These are phyloP conservation scores for Hibiscus tridactylites DNA, from an alignment of 345 rosid species.

Conservation along the genomic window DNA sequence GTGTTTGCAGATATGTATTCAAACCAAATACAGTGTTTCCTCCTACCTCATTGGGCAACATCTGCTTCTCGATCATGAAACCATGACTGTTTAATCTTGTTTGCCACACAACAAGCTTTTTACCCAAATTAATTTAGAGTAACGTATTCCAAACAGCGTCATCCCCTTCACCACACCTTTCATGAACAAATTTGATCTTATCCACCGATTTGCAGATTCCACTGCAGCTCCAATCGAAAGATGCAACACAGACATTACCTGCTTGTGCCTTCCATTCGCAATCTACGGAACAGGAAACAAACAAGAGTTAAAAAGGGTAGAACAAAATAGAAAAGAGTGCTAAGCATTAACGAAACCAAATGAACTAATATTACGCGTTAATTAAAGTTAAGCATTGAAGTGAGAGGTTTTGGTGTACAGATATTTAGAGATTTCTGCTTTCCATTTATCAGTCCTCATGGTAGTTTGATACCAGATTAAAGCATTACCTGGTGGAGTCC, in stretches of 20 bases:
- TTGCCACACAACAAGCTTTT: background rate
- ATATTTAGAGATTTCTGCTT: background rate
- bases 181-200: conserved; percentile 64
- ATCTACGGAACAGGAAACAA: conserved; percentile 32
- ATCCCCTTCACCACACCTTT: conserved; percentile 85
- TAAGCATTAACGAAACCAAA: background rate
- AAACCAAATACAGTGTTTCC: background rate
- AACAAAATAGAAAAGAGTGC: background rate
- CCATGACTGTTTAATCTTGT: background rate
- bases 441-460: background rate
- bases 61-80: background rate
- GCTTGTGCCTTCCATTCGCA: conserved; percentile 99
- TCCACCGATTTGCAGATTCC: conserved; percentile 97
- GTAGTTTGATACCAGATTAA: background rate
- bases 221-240: conserved; percentile 98
- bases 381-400: background rate
- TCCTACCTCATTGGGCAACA: background rate
- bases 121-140: conserved; percentile 6
- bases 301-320: background rate
- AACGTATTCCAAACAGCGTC: conserved; percentile 76
- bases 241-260: conserved; percentile 76
- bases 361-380: too few species aligned
- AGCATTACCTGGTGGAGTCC: conserved; percentile 89
- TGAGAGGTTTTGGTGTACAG: background rate
- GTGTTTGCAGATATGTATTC: background rate